Evolutionary conservation across 768 basidiomycete species (phyloP), one percentile per base, ranked within the genome.

Genomic region (Auriscalpium orientale): DNA sequence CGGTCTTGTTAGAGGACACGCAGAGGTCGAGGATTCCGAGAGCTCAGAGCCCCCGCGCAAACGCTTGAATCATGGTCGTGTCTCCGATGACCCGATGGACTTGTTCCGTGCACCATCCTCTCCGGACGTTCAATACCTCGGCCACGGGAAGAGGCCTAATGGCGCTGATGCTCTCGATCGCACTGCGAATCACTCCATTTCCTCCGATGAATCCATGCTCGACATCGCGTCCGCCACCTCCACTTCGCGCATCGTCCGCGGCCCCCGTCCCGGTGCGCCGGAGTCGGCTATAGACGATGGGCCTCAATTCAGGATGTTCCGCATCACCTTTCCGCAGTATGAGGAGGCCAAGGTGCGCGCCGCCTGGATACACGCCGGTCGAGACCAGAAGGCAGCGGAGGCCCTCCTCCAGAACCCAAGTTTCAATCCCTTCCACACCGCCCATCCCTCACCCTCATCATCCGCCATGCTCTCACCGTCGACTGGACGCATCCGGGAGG

Each of bases 31-130:
- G 38, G 71, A 64, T 53, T 57, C 65, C 45, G 65, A 63, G 56
- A 80, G 83, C 20, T 80, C 80, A 15, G 86, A 81, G 13, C 85
- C 83, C 40, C 87, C 88, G 50, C 82, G 83, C 56, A 91, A 91
- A 72, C 82, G 82, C 62, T 64, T 81, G 43, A 84, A 89, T 66
- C 75, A 74, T 57, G 84, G 83, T 33, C 68, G 70, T 50, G 68
- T 72, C 21, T 46, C 64, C 21, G 54, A 61, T 50, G 72, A 74
- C 62, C 62, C 66, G 65, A 55, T 71, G 68, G 66, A 74, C 72
- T 63, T 77, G 72, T 48, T 70, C 57, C 49, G 51, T 37, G 38
- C 58, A 12, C 81, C 82, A 45, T 75, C 71, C 38, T 85, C 88
- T 16, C 87, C 87, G 13, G 80, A 79, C 38, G 74, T 85, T 40